A percentile compares a stretch with the other conserved stretches of the same genome.
Evolutionary conservation across 202 grass and related monocot species (phyloP).

Genomic region (Saccharum hybrid): DNA sequence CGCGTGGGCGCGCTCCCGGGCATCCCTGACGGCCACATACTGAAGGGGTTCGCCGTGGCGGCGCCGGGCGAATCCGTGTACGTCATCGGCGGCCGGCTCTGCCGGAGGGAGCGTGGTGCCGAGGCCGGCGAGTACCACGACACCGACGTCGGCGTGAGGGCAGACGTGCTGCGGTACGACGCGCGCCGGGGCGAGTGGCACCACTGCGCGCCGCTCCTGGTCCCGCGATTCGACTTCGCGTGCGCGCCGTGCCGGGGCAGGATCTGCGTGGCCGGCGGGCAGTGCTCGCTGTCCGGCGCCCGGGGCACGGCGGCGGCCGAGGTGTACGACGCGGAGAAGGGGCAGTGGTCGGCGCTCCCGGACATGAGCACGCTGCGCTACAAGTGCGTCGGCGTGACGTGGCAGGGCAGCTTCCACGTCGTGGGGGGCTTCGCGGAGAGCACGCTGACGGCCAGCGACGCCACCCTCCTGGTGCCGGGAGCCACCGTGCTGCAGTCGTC

Average conservation of each 20-base stretch:
- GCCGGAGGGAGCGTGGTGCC: conserved; percentile 30
- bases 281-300: conserved; percentile 48
- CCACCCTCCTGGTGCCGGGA: neutral
- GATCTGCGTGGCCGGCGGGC: conserved; percentile 70
- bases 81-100: conserved; percentile 62
- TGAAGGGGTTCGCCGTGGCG: conserved; percentile 59
- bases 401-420: conserved; percentile 72
- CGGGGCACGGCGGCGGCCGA: conserved; percentile 63
- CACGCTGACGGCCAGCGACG: conserved; percentile 35
- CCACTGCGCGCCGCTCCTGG: conserved; percentile 48
- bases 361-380: conserved; percentile 67
- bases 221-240: conserved; percentile 73
- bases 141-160: conserved; percentile 54
- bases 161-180: conserved; percentile 58
- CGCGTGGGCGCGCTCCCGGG: conserved; percentile 54
- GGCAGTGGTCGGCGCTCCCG: conserved; percentile 53
- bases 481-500: conserved; percentile 39
- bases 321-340: conserved; percentile 44
- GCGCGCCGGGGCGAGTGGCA: conserved; percentile 55
- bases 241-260: conserved; percentile 58
- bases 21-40: conserved; percentile 51
- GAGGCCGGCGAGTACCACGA: conserved; percentile 24
- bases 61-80: conserved; percentile 54
- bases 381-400: conserved; percentile 71
- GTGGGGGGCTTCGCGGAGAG: conserved; percentile 66